Evolutionary conservation across 441 rosid species (phyloP).

Genomic region (Erodium chrysanthum): DNA sequence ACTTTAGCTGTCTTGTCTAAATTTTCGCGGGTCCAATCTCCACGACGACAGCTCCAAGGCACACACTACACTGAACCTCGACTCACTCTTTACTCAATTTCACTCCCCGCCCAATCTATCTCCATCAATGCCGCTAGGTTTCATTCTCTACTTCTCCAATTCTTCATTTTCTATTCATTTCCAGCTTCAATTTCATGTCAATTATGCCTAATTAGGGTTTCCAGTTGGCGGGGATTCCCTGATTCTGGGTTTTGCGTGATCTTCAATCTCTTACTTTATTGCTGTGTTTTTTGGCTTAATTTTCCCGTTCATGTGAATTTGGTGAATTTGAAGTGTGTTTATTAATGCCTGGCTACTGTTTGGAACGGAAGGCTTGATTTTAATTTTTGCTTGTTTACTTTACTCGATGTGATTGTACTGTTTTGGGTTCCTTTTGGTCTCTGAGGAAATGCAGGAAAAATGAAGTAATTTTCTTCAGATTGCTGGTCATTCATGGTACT

Average conservation of each 20-base stretch:
- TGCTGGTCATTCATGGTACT: neutral
- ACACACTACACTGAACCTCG: constrained; percentile 3
- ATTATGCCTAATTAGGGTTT: constrained; percentile 18
- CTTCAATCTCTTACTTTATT: neutral
- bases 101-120: constrained; percentile 22
- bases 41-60: constrained; percentile 17
- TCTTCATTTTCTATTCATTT: constrained; percentile 1
- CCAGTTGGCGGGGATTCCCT: neutral
- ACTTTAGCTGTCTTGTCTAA: constrained; percentile 6
- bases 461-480: neutral
- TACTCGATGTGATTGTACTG: neutral
- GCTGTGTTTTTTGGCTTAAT: neutral
- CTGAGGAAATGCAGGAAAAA: constrained; percentile 1
- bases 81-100: constrained; percentile 14
- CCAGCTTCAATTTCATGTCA: constrained; percentile 2
- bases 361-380: neutral
- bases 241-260: constrained; percentile 3
- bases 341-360: too few relatives aligned
- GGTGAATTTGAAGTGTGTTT: too few relatives aligned
- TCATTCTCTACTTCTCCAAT: constrained; percentile 10
- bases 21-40: constrained; percentile 34
- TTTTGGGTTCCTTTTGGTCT: neutral
- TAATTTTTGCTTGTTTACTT: neutral
- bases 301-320: neutral
- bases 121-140: constrained; percentile 40